Percentiles rank a stretch among this genome's conserved stretches.
Conservation (phyloP, 139 green algal genomes). For the Chlamydomonas incerta region DNA sequence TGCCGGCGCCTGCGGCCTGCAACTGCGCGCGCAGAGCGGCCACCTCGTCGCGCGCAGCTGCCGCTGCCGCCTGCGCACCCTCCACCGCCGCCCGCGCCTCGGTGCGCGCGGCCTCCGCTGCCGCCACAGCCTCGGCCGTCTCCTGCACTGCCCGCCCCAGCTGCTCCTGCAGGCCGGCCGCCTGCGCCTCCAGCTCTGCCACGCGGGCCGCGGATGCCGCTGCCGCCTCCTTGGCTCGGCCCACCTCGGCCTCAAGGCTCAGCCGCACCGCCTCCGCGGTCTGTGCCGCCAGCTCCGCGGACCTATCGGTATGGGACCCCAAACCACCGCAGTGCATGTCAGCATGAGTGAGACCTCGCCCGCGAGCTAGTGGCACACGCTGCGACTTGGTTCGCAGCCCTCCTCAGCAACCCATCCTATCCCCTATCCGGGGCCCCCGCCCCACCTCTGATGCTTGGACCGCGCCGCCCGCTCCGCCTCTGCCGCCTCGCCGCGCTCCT, state of each 20-base stretch:
- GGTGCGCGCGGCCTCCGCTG: neutral
- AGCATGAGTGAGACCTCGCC: too few relatives aligned
- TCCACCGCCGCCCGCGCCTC: neutral
- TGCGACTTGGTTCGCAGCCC: too few relatives aligned
- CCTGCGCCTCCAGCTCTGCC: too few relatives aligned
- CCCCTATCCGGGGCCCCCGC: neutral
- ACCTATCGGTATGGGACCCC: neutral
- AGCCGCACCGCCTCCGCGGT: constrained; percentile 12
- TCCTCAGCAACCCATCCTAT: too few relatives aligned
- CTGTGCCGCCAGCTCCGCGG: constrained; percentile 10
- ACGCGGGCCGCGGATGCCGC: neutral
- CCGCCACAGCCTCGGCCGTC: neutral
- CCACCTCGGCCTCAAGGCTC: constrained; percentile 31
- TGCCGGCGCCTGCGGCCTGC: too few relatives aligned
- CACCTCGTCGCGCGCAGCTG: neutral
- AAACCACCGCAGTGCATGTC: too few relatives aligned
- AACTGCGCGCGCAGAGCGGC: neutral
- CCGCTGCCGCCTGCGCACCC: neutral
- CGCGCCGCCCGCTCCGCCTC: constrained; percentile 25
- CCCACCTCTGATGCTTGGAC: constrained; percentile 23
- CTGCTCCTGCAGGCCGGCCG: neutral
- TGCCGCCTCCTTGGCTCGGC: neutral
- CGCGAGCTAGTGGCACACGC: too few relatives aligned
- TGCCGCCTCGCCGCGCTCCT: constrained; percentile 21
- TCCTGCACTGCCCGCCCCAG: neutral